Percentiles rank a stretch among this genome's conserved stretches.
These are phyloP conservation scores for Apium graveolens DNA, from an alignment of 129 eudicot species.

Conservation along the genomic window DNA sequence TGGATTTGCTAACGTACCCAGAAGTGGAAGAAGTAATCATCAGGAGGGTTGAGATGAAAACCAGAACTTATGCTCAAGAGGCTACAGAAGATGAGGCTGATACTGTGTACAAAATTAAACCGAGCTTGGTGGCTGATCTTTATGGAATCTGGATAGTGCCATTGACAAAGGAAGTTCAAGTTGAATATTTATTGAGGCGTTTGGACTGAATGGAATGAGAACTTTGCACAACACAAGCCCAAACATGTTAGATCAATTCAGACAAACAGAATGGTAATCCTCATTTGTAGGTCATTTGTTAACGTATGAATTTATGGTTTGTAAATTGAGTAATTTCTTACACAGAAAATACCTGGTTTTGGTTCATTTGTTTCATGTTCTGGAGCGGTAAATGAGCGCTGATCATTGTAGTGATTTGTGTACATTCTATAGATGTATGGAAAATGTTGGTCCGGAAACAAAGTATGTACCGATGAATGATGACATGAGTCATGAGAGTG, in stretches of 20 bases:
- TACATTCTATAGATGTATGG: neutral
- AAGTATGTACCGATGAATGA: neutral
- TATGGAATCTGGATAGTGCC: constrained; percentile 92
- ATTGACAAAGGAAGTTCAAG: constrained; percentile 75
- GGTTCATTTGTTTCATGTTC: too few relatives aligned
- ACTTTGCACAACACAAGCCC: neutral
- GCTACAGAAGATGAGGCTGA: constrained; percentile 28
- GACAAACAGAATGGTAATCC: too few relatives aligned
- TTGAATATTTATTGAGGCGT: constrained; percentile 63
- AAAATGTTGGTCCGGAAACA: neutral
- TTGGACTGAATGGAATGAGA: constrained; percentile 34
- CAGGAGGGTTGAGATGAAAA: constrained; percentile 59
- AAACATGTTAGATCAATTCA: too few relatives aligned
- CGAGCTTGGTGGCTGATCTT: constrained; percentile 62
- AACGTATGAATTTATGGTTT: neutral
- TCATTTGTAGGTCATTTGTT: too few relatives aligned
- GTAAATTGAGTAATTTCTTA: neutral
- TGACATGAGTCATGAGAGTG: neutral
- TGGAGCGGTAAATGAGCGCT: neutral
- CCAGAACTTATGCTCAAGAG: constrained; percentile 65
- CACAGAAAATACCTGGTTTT: too few relatives aligned
- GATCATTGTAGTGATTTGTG: neutral
- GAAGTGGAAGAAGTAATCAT: constrained; percentile 60
- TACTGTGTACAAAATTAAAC: constrained; percentile 67
- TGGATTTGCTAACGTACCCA: constrained; percentile 65